Base-by-base conservation (phyloP, 2,329 filamentous ascomycete species). In the Triangularia setosa region DNA sequence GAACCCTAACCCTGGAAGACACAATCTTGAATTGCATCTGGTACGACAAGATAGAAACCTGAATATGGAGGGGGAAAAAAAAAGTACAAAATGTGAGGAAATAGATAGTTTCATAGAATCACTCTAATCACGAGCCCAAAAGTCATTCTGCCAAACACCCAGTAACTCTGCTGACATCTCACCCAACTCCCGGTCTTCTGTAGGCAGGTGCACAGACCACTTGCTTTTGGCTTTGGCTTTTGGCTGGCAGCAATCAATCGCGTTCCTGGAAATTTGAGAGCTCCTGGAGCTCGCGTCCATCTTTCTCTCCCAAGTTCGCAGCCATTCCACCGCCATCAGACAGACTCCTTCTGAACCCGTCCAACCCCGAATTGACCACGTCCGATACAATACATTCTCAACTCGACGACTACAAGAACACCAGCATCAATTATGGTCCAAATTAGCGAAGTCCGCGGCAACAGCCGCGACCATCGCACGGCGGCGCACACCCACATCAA, bases 401-500 rank as follows among this genome's bases (percentile, higher is more conserved):
- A 63, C 44, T 59, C 55, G 56, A 48, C 55, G 54, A 63, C 62
- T 24, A 54, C 64, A 64, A 58, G 18, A 14, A 55, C 11, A 55
- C 9, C 25, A 55, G n/a, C 16, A 14, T 55, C 21, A 11, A 73
- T 74, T 74, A 94, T 93, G 90, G 91, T 94, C 72, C 90, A 93
- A 78, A 93, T 95, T 79, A 96, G 91, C 82, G 93, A 97, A 81
- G 91, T 96, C 75, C 96, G 96, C 84, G 90, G 90, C 81, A 94
- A 92, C 80, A 88, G 89, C 81, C 93, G 95, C 82, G 94, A 97
- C 79, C 95, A 96, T 81, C 89, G 95, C 75, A 99, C 95, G 57
- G 94, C 95, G 67, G 91, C 94, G 72, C 95, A 99, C 80, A 97
- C 94, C 61, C 95, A 99, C 79, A 99, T 99, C 84, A 96, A 93